Conservation (phyloP, 768 basidiomycete species). For the Serendipita sp. region DNA sequence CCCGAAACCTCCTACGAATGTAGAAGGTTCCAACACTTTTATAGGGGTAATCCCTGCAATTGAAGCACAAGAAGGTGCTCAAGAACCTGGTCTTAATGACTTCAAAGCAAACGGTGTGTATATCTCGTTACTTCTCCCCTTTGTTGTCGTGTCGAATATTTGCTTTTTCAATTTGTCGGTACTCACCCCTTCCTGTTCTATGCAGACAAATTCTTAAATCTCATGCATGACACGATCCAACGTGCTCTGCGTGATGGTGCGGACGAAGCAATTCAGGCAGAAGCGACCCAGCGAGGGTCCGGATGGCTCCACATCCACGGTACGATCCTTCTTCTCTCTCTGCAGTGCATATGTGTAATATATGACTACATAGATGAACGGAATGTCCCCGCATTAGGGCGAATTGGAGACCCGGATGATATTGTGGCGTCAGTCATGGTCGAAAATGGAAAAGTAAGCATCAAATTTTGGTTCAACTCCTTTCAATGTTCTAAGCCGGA, state of each 20-base stretch:
- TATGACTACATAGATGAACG: constrained; percentile 35
- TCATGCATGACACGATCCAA: constrained; percentile 47
- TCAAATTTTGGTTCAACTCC: not conserved
- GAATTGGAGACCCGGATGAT: constrained; percentile 73
- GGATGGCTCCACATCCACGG: constrained; percentile 86
- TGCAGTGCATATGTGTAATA: not conserved
- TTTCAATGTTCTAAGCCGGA: not conserved
- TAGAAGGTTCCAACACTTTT: constrained; percentile 32
- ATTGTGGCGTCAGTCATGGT: constrained; percentile 66
- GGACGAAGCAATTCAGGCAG: constrained; percentile 51
- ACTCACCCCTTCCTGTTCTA: not conserved
- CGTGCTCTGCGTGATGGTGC: constrained; percentile 36
- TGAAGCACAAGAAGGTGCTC: constrained; percentile 9
- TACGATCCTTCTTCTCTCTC: constrained; percentile 13
- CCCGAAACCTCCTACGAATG: constrained; percentile 25
- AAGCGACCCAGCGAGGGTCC: constrained; percentile 44
- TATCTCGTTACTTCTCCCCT: not conserved
- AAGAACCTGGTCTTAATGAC: not conserved
- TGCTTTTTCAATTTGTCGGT: not conserved
- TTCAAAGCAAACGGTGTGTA: not conserved
- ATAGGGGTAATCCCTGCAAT: constrained; percentile 57
- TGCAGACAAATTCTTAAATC: constrained; percentile 39
- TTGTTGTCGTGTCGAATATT: not conserved
- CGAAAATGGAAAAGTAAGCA: constrained; percentile 43
- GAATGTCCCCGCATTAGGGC: constrained; percentile 43